Percentiles rank a stretch among this genome's conserved stretches.
Evolutionary conservation across 2,329 filamentous ascomycete species (phyloP).

Genomic region (Aspergillus ruber): DNA sequence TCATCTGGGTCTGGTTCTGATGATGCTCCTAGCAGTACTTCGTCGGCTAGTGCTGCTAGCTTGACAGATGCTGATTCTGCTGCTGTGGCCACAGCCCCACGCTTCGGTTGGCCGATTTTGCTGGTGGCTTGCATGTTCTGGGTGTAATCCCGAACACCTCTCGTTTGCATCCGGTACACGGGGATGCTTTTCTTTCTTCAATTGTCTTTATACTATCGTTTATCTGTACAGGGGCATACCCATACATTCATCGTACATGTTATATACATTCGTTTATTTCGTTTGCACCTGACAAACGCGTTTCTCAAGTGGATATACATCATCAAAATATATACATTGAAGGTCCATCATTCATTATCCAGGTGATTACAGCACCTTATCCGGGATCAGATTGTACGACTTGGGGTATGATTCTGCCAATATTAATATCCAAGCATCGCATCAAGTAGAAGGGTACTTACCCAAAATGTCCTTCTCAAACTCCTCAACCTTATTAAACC

Average conservation of each 20-base stretch:
- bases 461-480: constrained; percentile 41
- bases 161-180: background rate
- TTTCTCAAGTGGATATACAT: background rate
- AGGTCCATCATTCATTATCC: too few relatives aligned
- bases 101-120: constrained; percentile 13
- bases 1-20: constrained; percentile 3
- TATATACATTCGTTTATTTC: constrained; percentile 5
- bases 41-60: background rate
- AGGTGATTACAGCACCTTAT: constrained; percentile 19
- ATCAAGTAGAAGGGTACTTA: constrained; percentile 9
- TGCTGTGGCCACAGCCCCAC: constrained; percentile 2
- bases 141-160: constrained; percentile 2
- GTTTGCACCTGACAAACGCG: background rate
- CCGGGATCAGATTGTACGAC: constrained; percentile 33
- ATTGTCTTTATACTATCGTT: background rate
- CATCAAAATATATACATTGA: background rate
- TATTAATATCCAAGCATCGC: background rate
- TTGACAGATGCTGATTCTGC: constrained; percentile 6
- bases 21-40: constrained; percentile 8
- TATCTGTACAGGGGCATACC: background rate
- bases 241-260: background rate
- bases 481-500: constrained; percentile 48
- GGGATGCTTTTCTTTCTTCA: background rate
- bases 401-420: constrained; percentile 38
- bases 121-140: constrained; percentile 7